These are phyloP conservation scores for Panaeolus cyanescens DNA, from an alignment of 768 basidiomycete genomes.

Conservation along the genomic window DNA sequence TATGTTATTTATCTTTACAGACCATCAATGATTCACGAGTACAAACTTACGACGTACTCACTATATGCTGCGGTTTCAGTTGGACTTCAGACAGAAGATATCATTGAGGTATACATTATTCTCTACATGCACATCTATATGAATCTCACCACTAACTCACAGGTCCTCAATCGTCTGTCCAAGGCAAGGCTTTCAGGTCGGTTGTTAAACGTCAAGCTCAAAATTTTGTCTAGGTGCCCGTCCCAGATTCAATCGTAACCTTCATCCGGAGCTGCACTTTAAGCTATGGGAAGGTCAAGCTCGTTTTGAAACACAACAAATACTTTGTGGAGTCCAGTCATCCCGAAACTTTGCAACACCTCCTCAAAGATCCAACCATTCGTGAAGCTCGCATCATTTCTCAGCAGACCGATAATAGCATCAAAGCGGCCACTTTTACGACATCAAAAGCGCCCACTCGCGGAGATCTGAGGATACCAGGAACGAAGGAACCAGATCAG, in stretches of 20 bases:
- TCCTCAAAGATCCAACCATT: conserved; percentile 86
- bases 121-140: conserved; percentile 17
- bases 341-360: conserved; percentile 86
- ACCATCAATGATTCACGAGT: conserved; percentile 98
- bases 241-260: conserved; percentile 81
- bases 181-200: conserved; percentile 49
- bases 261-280: conserved; percentile 93
- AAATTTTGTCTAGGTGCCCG: conserved; percentile 69
- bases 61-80: conserved; percentile 99
- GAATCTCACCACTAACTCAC: conserved; percentile 26
- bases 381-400: conserved; percentile 80
- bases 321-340: conserved; percentile 97
- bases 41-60: conserved; percentile 97
- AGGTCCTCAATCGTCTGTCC: conserved; percentile 82
- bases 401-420: conserved; percentile 69
- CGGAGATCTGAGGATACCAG: conserved; percentile 84
- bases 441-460: conserved; percentile 82
- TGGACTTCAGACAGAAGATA: conserved; percentile 95
- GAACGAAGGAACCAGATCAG: conserved; percentile 76
- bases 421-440: conserved; percentile 75
- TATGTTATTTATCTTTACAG: conserved; percentile 38
- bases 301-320: conserved; percentile 96
- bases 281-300: conserved; percentile 97
- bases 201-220: not conserved
- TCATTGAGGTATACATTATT: conserved; percentile 78